These are phyloP conservation scores for Elaeagnus macrophylla DNA, from an alignment of 306 rosid genomes.

Conservation along the genomic window DNA sequence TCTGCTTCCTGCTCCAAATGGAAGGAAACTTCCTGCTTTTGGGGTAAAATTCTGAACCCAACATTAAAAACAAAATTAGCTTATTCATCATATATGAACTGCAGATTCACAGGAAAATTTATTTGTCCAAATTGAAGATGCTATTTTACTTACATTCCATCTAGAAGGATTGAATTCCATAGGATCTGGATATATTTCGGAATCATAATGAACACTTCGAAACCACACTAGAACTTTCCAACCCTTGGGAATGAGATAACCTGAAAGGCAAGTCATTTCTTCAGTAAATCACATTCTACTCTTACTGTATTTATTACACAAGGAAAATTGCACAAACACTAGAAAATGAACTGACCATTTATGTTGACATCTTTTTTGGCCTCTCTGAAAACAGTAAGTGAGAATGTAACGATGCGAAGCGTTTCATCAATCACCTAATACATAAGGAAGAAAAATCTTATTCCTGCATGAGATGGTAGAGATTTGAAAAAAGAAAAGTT, in stretches of 20 bases:
- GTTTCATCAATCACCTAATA: conserved; percentile 80
- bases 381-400: conserved; percentile 67
- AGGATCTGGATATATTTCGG: conserved; percentile 71
- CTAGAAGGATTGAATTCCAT: conserved; percentile 66
- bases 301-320: background rate
- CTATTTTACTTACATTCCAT: conserved; percentile 56
- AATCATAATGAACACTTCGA: conserved; percentile 68
- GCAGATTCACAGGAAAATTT: background rate
- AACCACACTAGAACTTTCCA: conserved; percentile 90
- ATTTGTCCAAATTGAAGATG: background rate
- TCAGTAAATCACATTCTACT: background rate
- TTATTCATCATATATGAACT: no score
- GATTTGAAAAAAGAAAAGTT: background rate
- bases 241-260: conserved; percentile 70
- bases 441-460: background rate
- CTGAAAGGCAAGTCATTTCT: conserved; percentile 30
- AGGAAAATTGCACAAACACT: background rate
- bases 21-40: conserved; percentile 73
- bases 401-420: conserved; percentile 66
- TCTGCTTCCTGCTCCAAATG: conserved; percentile 79
- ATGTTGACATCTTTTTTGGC: conserved; percentile 63
- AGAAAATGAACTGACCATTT: conserved; percentile 36
- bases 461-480: background rate
- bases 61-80: background rate
- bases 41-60: conserved; percentile 29